Base-by-base conservation (phyloP, 257 asterid species). In the Solanum medicagineum region DNA sequence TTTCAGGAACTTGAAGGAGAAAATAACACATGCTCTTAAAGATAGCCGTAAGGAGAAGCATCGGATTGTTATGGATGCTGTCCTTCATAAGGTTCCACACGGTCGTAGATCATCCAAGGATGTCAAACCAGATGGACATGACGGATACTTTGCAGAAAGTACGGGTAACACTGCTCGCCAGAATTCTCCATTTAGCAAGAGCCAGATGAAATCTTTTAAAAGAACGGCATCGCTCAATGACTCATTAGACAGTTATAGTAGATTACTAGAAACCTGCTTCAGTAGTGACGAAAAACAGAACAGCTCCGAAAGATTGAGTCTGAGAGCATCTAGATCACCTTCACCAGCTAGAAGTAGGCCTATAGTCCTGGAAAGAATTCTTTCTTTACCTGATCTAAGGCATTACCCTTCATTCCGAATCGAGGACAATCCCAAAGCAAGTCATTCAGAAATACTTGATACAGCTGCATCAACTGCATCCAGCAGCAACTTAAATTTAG, bases 311-410 rank as follows among this genome's bases (percentile, higher is more conserved):
- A 86, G 73, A 36, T 79, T 88, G 4, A 89, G 84, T 87, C 75
- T 66, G 83, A 87, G 74, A 88, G 62, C 87, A 44, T 83, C 57
- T 0, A 84, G 66, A 84, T 54, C 80, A 3, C 80, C 84, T 26
- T 85, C 91, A 8, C 86, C 91, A 44, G 20, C 49, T 57, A 83
- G 55, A 4, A 85, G 80, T 10, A 86, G 56, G 19, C 86, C 69
- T 14, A 85, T 89, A 26, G 20, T 29, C 24, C 81, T 94, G 56
- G 90, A 57, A 20, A 95, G 97, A 89, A 93, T 93, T 81, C 93
- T 87, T 68, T 95, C 99, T 3, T 89, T 92, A 59, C 98, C 97
- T 40, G 95, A 94, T 87, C 92, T 96, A 45, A 93, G 97, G 84
- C 85, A 92, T 10, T 89, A 89, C 86, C 85, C 94, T 6, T 90